Base-by-base conservation (phyloP, 345 rosid species). In the Passiflora organensis region DNA sequence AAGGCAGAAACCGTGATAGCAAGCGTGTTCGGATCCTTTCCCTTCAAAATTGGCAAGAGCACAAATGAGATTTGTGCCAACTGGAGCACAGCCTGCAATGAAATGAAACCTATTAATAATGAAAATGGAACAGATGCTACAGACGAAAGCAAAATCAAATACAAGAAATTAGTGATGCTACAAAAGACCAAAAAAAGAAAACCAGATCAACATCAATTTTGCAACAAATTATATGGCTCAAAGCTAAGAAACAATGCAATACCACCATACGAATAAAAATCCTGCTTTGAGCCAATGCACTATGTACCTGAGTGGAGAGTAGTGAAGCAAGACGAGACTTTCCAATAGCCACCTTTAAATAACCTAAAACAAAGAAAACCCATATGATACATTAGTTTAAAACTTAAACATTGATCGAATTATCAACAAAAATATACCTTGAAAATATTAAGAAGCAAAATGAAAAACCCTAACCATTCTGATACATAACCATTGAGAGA, bases 301-400 rank as follows among this genome's bases (percentile, higher is more conserved):
- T 14, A 38, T 34, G 23, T 32, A 80, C 83, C 86, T 83, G 83
- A 72, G 59, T 20, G 12, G 61, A 12, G 38, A 80, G 51, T 66
- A 80, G 54, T 6, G 65, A 32, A 43, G 43, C 36, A 49, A 78
- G 74, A 46, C 66, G 56, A 55, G 77, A 63, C 64, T 75, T 83
- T 53, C 78, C 72, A 41, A 58, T 54, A 20, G 89, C 82, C n/a
- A 83, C 89, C 68, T 68, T 76, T 22, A 67, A 69, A 65, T 83
- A 83, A 19, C 86, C 86, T 76, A 45, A 48, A 55, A 58, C 0
- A 32, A 14, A 21, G 5, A 24, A 13, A 32, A 5, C 4, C 12
- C 19, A 22, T 4, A 28, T 32, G 10, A 53, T 1, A 53, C 18
- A 20, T 17, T 11, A 34, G 23, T n/a, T 4, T 2, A 22, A 10